A percentile compares a stretch with the other conserved stretches of the same genome.
These are phyloP conservation scores for Tausonia pullulans DNA, from an alignment of 1,284 basidiomycete species.

Conservation along the genomic window DNA sequence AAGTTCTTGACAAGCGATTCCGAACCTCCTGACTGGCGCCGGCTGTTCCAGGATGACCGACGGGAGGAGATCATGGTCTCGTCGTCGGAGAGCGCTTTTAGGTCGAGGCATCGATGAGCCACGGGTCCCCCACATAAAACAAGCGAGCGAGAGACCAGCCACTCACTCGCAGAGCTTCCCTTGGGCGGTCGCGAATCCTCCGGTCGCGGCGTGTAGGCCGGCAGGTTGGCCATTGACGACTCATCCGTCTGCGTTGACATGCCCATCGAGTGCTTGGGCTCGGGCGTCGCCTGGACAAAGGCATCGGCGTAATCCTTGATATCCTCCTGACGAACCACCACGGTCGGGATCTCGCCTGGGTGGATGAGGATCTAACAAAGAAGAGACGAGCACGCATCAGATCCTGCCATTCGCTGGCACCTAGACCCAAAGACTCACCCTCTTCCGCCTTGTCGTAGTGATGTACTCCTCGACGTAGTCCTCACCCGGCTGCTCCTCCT, in stretches of 20 bases:
- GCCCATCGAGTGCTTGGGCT: background rate
- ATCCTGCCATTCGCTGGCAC: background rate
- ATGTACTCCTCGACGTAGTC: slow-evolving; percentile 33
- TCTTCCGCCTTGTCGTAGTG: slow-evolving; percentile 29
- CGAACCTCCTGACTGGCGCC: too few species aligned
- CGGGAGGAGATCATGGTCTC: background rate
- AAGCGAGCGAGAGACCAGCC: background rate
- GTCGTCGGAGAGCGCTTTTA: too few species aligned
- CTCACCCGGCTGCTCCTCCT: slow-evolving; percentile 19
- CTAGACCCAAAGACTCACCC: slow-evolving; percentile 22
- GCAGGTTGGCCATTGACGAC: background rate
- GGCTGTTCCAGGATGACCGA: background rate
- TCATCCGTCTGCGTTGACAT: slow-evolving; percentile 9
- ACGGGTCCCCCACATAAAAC: too few species aligned
- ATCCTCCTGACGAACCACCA: slow-evolving; percentile 21
- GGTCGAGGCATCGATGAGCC: background rate
- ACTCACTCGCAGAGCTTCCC: background rate
- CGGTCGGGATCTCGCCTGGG: background rate
- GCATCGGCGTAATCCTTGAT: slow-evolving; percentile 24
- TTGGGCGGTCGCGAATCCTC: background rate
- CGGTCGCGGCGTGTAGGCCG: slow-evolving; percentile 5
- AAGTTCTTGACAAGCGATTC: too few species aligned
- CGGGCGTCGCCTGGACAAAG: slow-evolving; percentile 20
- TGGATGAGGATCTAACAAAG: background rate
- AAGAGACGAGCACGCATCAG: background rate